A percentile compares a stretch with the other conserved stretches of the same genome.
phyloP scores from a whole-genome alignment of 495 filamentous ascomycete species.

The Neurospora cerealis region DNA sequence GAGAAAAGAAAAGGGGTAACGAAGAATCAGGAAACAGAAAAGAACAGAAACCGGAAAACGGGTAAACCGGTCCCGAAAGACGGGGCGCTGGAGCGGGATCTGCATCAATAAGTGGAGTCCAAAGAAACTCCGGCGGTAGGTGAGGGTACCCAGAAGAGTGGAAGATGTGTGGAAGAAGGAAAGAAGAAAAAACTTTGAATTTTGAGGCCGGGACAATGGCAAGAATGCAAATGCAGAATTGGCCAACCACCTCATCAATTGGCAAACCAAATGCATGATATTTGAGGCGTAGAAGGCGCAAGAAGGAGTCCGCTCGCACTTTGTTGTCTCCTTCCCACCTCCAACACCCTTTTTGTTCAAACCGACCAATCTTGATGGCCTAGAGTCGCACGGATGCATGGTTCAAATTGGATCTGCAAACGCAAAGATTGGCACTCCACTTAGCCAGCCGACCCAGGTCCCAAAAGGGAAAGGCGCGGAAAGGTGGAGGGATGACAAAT shows the following conservation, averaged over 20 bases:
- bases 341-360: background rate
- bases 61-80: background rate
- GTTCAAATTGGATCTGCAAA: background rate
- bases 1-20: background rate
- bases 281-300: background rate
- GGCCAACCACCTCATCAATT: background rate
- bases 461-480: background rate
- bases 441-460: background rate
- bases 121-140: background rate
- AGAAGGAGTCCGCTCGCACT: background rate
- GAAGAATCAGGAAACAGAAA: background rate
- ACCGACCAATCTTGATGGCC: background rate
- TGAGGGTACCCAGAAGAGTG: background rate
- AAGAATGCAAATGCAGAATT: background rate
- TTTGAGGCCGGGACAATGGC: background rate
- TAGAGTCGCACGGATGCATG: background rate
- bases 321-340: background rate
- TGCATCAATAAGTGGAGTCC: background rate
- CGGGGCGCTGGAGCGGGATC: background rate
- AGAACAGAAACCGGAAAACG: background rate
- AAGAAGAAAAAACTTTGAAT: background rate
- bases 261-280: background rate
- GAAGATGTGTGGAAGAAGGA: background rate
- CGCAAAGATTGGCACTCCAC: background rate
- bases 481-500: background rate